These are phyloP conservation scores for Talaromyces proteolyticus DNA, from an alignment of 495 filamentous ascomycete genomes.

Conservation along the genomic window DNA sequence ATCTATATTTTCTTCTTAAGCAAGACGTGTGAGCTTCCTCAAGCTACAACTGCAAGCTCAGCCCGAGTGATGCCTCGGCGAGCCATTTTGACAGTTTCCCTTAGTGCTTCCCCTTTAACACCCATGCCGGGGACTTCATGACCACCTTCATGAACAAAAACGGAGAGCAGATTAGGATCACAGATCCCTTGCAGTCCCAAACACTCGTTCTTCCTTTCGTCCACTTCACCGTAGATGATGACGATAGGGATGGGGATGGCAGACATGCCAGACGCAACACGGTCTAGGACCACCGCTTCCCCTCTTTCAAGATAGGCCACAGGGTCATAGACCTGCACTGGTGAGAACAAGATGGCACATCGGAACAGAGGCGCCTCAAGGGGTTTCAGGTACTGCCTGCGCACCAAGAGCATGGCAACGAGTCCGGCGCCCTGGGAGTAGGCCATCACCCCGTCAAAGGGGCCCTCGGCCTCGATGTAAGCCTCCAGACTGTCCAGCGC, in stretches of 20 bases:
- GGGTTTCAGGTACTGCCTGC: too few species aligned
- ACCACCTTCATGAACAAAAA: neutral
- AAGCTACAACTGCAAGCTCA: too few species aligned
- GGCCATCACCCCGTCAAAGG: slow-evolving; percentile 42
- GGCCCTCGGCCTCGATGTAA: slow-evolving; percentile 23
- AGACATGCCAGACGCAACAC: neutral
- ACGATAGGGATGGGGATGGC: too few species aligned
- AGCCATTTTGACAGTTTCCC: neutral
- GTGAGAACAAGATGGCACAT: slow-evolving; percentile 33
- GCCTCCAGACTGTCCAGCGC: neutral
- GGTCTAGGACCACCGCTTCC: neutral
- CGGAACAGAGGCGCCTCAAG: slow-evolving; percentile 28
- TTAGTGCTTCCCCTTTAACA: neutral
- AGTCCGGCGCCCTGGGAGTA: slow-evolving; percentile 41
- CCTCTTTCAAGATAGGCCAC: slow-evolving; percentile 9
- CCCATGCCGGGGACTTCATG: neutral
- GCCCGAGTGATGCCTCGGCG: neutral
- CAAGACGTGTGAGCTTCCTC: too few species aligned
- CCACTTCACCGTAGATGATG: too few species aligned
- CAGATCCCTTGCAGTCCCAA: neutral
- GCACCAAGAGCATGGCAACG: slow-evolving; percentile 26
- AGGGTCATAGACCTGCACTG: slow-evolving; percentile 11
- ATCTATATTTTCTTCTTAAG: too few species aligned
- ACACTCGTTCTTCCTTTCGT: neutral
- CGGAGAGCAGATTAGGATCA: neutral